These are phyloP conservation scores for Sideroxylon spinosum DNA, from an alignment of 179 eudicot species.

Conservation along the genomic window DNA sequence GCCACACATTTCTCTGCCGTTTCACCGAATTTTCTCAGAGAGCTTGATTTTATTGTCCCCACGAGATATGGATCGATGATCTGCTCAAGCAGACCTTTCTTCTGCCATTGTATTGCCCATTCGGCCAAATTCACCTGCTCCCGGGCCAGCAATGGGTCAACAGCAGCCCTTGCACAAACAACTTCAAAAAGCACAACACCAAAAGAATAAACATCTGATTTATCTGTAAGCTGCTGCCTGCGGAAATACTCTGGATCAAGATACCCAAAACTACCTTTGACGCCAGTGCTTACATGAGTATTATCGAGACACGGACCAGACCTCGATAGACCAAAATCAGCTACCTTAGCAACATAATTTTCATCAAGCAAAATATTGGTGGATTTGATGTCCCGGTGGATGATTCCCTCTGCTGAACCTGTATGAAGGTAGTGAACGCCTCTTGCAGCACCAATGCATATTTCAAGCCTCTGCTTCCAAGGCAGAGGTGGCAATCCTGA, in stretches of 20 bases:
- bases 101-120: slow-evolving; percentile 70
- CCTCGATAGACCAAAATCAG: slow-evolving; percentile 81
- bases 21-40: slow-evolving; percentile 62
- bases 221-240: slow-evolving; percentile 75
- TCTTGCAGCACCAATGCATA: slow-evolving; percentile 83
- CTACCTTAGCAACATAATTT: slow-evolving; percentile 67
- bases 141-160: slow-evolving; percentile 56
- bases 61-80: slow-evolving; percentile 49
- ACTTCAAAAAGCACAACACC: slow-evolving; percentile 85
- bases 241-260: slow-evolving; percentile 83
- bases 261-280: slow-evolving; percentile 85
- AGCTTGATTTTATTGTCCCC: slow-evolving; percentile 45
- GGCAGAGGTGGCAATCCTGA: slow-evolving; percentile 41
- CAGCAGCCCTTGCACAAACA: slow-evolving; percentile 79
- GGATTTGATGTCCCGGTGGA: slow-evolving; percentile 80
- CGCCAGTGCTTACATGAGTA: slow-evolving; percentile 86
- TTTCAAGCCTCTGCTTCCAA: slow-evolving; percentile 84
- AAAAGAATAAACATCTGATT: slow-evolving; percentile 79
- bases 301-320: slow-evolving; percentile 72
- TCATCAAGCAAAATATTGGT: slow-evolving; percentile 79
- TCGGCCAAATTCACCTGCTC: slow-evolving; percentile 82
- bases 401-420: slow-evolving; percentile 78
- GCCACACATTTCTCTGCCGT: slow-evolving; percentile 82
- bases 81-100: slow-evolving; percentile 48
- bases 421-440: slow-evolving; percentile 90